Base-by-base conservation (phyloP, 768 basidiomycete genomes). In the Hysterangium stoloniferum region DNA sequence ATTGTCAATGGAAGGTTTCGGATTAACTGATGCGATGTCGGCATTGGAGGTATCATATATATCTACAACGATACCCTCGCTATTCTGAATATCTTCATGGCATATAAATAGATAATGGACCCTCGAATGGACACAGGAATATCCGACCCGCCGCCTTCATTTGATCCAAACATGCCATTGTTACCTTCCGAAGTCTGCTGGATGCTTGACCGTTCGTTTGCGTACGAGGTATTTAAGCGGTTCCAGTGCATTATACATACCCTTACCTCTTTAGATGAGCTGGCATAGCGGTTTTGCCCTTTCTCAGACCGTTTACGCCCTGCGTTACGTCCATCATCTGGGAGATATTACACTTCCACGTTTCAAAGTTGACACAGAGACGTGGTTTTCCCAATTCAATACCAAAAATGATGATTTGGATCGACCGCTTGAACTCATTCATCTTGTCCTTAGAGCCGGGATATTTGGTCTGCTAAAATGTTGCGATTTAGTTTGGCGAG, bases 1-100 rank as follows among this genome's bases (percentile, higher is more conserved):
- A 52, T 53, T 92, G 5, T 73, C 89, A 29, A 80, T 79, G 58
- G 76, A 81, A 1, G 78, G 76, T 27, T 84, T 90, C 57, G 77
- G 79, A 15, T 71, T 95, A 41, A 76, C 83, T 54, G 93, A 97
- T 54, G 83, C 90, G n/a, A 95, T 97, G 92, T 86, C 86, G 58
- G 87, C 90, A 12, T 80, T 96, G 48, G 86, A 93, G 77, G 89
- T 86, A 61, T 52, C 71, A 58, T 47, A 20, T 19, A 6, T 20
- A 9, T 31, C 19, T n/a, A 2, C 19, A 34, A 9, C 33, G 20
- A 24, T 12, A 3, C 25, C 32, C 37, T 42, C 9, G 19, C 6
- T 42, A 19, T 42, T 20, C 4, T 20, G 6, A 6, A 15, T 19
- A n/a, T 42, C 13, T 28, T 9, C 17, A 50, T 17, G 6, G 11